phyloP scores from a whole-genome alignment of 345 rosid species.

The Excoecaria cochinchinensis region DNA sequence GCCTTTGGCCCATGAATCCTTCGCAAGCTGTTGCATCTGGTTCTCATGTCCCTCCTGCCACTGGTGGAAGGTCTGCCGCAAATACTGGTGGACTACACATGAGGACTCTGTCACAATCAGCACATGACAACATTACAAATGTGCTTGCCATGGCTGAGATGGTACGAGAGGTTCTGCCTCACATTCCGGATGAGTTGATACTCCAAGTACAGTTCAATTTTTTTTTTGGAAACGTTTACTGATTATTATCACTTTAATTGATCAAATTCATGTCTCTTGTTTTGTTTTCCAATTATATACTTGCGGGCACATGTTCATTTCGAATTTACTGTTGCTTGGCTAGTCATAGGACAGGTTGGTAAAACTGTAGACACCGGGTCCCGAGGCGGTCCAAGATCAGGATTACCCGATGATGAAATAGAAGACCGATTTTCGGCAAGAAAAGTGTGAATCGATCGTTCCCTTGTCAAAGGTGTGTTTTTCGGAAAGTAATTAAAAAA shows the following conservation, averaged over 20 bases:
- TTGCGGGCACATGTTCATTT: too few relatives aligned
- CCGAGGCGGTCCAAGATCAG: too few relatives aligned
- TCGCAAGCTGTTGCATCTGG: slow-evolving; percentile 69
- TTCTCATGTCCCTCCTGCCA: slow-evolving; percentile 46
- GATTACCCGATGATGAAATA: too few relatives aligned
- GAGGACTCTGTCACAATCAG: slow-evolving; percentile 52
- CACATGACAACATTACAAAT: slow-evolving; percentile 59
- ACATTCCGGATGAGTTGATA: slow-evolving; percentile 83
- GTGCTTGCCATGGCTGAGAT: slow-evolving; percentile 94
- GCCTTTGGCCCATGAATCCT: slow-evolving; percentile 79
- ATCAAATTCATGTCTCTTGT: background rate
- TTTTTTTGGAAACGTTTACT: background rate
- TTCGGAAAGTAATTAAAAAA: too few relatives aligned
- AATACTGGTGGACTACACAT: slow-evolving; percentile 58
- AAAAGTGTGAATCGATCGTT: too few relatives aligned
- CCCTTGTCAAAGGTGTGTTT: too few relatives aligned
- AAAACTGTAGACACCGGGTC: too few relatives aligned
- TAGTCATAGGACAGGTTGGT: too few relatives aligned
- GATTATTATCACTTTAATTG: background rate
- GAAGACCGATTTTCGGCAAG: too few relatives aligned
- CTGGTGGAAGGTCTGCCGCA: slow-evolving; percentile 50
- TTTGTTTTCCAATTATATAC: background rate
- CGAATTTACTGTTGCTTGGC: background rate
- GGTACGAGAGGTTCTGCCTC: slow-evolving; percentile 94
- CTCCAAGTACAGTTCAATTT: slow-evolving; percentile 55